Conservation (phyloP, 2,329 filamentous ascomycete genomes). For the Pseudocercospora eumusae region DNA sequence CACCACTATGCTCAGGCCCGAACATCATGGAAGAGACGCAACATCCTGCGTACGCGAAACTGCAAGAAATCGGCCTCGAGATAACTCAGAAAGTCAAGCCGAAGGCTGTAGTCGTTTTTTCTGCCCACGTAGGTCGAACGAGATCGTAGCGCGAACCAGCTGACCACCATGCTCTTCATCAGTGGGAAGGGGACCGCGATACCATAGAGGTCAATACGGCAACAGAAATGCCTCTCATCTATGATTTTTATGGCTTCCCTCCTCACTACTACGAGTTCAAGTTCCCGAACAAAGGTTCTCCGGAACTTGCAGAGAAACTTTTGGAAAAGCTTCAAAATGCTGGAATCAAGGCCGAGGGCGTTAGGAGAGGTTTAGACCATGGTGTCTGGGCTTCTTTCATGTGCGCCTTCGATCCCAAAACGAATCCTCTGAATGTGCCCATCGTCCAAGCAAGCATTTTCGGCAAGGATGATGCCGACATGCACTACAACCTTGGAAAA, state of each 20-base stretch:
- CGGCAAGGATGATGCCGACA: conserved; percentile 62
- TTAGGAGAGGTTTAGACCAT: conserved; percentile 69
- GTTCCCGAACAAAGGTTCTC: conserved; percentile 65
- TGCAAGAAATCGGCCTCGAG: conserved; percentile 66
- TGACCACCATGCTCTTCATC: neutral
- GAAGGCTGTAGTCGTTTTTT: conserved; percentile 72
- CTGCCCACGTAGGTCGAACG: conserved; percentile 56
- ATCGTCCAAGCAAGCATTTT: conserved; percentile 74
- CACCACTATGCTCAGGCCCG: conserved; percentile 44
- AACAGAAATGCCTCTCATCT: conserved; percentile 66
- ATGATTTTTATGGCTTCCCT: conserved; percentile 75
- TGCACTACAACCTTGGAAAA: conserved; percentile 68
- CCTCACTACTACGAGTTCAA: conserved; percentile 67
- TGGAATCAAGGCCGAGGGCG: conserved; percentile 62
- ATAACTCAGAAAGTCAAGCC: conserved; percentile 71
- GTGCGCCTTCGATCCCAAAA: conserved; percentile 50
- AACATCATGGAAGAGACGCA: conserved; percentile 67
- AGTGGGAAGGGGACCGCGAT: conserved; percentile 62
- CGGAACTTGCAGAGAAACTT: conserved; percentile 60
- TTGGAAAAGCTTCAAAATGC: conserved; percentile 57
- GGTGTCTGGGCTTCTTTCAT: conserved; percentile 73
- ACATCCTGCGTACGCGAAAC: conserved; percentile 66
- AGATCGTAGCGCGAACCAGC: neutral
- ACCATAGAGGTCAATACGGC: conserved; percentile 67
- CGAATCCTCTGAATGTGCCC: conserved; percentile 51